A percentile compares a stretch with the other conserved stretches of the same genome.
These are phyloP conservation scores for Ophiosphaerella herpotricha DNA, from an alignment of 2,329 filamentous ascomycete genomes.

Conservation along the genomic window DNA sequence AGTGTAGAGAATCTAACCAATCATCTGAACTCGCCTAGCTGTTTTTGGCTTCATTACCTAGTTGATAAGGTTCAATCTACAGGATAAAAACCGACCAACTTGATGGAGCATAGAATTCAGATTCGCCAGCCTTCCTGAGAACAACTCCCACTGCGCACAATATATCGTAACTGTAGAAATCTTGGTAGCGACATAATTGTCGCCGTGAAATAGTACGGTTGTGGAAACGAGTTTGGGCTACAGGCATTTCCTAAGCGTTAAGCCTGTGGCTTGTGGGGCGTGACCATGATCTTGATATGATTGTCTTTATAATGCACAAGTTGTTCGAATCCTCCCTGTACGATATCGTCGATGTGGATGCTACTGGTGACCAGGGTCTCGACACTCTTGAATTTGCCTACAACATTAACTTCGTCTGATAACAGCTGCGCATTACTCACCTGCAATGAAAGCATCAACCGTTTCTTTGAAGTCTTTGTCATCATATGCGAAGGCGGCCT, in stretches of 20 bases:
- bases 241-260: neutral
- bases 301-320: slow-evolving; percentile 39
- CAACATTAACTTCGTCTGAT: neutral
- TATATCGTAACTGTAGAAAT: too few relatives aligned
- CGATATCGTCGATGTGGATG: slow-evolving; percentile 41
- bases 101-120: too few relatives aligned
- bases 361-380: slow-evolving; percentile 41
- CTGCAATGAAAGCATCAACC: slow-evolving; percentile 37
- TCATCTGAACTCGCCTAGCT: too few relatives aligned
- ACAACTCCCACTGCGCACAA: too few relatives aligned
- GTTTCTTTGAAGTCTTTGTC: slow-evolving; percentile 40
- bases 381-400: slow-evolving; percentile 39
- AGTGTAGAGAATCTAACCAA: too few relatives aligned
- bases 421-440: slow-evolving; percentile 17
- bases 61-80: too few relatives aligned
- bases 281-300: slow-evolving; percentile 46
- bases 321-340: slow-evolving; percentile 37
- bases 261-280: slow-evolving; percentile 24
- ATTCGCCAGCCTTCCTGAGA: too few relatives aligned
- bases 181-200: too few relatives aligned
- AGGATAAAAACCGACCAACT: too few relatives aligned
- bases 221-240: too few relatives aligned
- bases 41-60: too few relatives aligned
- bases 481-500: slow-evolving; percentile 36
- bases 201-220: too few relatives aligned